Percentiles rank a stretch among this genome's conserved stretches.
These are phyloP conservation scores for Alternaria triticimaculans DNA, from an alignment of 2,329 filamentous ascomycete genomes.

Conservation along the genomic window DNA sequence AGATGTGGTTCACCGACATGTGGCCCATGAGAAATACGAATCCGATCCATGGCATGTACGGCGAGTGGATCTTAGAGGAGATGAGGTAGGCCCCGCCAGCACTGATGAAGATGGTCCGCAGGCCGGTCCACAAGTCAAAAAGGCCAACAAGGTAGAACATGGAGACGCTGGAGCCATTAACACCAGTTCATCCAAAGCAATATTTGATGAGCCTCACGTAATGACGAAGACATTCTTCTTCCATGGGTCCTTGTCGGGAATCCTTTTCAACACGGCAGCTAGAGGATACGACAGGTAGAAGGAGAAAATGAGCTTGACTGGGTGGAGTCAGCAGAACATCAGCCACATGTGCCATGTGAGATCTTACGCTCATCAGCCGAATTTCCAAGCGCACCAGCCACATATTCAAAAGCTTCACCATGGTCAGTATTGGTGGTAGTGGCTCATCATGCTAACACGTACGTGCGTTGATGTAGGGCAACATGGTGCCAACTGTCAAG, in stretches of 20 bases:
- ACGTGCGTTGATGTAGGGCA: slow-evolving; percentile 70
- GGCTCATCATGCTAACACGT: slow-evolving; percentile 35
- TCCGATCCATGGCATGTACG: slow-evolving; percentile 96
- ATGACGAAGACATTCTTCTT: slow-evolving; percentile 91
- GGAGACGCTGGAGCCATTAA: slow-evolving; percentile 64
- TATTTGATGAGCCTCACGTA: slow-evolving; percentile 56
- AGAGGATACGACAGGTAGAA: slow-evolving; percentile 94
- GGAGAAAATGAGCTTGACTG: slow-evolving; percentile 91
- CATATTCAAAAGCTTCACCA: slow-evolving; percentile 65
- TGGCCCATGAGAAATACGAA: slow-evolving; percentile 96
- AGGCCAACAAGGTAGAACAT: slow-evolving; percentile 92
- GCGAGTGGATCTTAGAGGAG: slow-evolving; percentile 80
- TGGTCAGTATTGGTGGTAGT: not conserved
- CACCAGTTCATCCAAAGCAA: not conserved
- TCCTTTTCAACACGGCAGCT: slow-evolving; percentile 83
- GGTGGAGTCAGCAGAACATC: slow-evolving; percentile 16
- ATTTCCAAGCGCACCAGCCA: slow-evolving; percentile 64
- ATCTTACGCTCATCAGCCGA: slow-evolving; percentile 68
- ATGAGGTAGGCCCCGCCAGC: slow-evolving; percentile 82
- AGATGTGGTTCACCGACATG: slow-evolving; percentile 88
- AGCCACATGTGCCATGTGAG: not conserved
- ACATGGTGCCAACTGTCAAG: slow-evolving; percentile 53
- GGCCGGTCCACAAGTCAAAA: slow-evolving; percentile 88
- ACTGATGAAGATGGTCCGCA: slow-evolving; percentile 80
- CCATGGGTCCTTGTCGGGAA: slow-evolving; percentile 83